Evolutionary conservation across 768 basidiomycete genomes (phyloP), one percentile per base, ranked within the genome.

Genomic region (Boletellus emodensis): DNA sequence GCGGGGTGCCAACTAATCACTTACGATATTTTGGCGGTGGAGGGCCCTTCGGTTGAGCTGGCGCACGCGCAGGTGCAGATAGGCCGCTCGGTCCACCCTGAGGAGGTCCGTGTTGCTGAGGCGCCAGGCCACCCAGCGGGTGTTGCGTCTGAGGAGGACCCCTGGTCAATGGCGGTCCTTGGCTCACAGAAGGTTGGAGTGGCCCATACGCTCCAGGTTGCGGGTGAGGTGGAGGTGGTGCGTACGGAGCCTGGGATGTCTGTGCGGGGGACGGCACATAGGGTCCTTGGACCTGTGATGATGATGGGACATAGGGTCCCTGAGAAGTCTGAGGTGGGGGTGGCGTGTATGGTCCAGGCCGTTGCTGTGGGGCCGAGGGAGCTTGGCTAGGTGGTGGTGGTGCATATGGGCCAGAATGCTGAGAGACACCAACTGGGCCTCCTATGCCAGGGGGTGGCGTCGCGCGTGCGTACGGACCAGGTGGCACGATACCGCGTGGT

Each of bases 11-110:
- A 44, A 40, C 26, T 13, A 34, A 45, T 24, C 10, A 78, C 82
- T 65, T 57, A 85, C 83, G 84, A 66, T 85, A 83, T 63, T 80
- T 80, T 15, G 81, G 73, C 35, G 68, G 67, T 11, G 74, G 70
- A 30, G 77, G 72, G 8, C 74, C 72, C 18, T 70, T 63, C 10
- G 68, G 68, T 11, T 60, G 64, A 24, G 72, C 65, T 5, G 61
- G 18, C 22, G 69, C 68, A 26, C 70, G 69, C 1, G 64, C 43
- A 15, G 66, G 55, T 12, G 53, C 53, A n/a, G 63, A 44, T 15
- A 57, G 54, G 6, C 50, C 58, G 15, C 58, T 63, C 40, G 69
- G 56, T n/a, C 61, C 67, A 33, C 58, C 43, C 1, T 52, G 62
- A 38, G 68, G 66, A 36, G 67, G 65, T 4, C 60, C 71, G 0